A percentile compares a stretch with the other conserved stretches of the same genome.
phyloP scores from a whole-genome alignment of 75 land plant species.

The Pinus taeda region DNA sequence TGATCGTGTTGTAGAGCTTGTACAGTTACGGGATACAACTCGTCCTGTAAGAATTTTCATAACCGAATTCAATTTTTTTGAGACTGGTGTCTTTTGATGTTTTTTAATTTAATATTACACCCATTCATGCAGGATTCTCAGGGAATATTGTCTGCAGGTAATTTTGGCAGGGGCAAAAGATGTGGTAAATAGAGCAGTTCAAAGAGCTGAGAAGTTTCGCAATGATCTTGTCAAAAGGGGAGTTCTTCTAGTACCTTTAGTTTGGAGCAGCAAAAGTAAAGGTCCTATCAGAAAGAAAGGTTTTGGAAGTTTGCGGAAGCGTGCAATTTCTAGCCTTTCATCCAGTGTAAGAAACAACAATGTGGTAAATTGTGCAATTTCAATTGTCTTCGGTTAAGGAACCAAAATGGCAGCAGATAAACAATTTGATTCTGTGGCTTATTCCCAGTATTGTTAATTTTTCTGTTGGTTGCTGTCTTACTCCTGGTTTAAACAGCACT shows the following conservation, averaged over 20 bases:
- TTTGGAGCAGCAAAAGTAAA: conserved; percentile 56
- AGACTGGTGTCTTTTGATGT: background rate
- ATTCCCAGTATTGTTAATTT: background rate
- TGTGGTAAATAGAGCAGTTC: conserved; percentile 56
- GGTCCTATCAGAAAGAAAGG: conserved; percentile 61
- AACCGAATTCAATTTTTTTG: background rate
- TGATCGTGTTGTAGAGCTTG: conserved; percentile 85
- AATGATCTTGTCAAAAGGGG: conserved; percentile 83
- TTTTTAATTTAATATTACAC: background rate
- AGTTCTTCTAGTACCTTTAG: conserved; percentile 79
- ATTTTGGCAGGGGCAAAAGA: conserved; percentile 89
- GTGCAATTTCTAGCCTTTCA: conserved; percentile 56
- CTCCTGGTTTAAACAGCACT: background rate
- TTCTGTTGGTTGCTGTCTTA: background rate
- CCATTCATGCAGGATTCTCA: conserved; percentile 1
- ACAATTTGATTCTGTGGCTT: background rate
- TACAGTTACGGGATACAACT: conserved; percentile 73
- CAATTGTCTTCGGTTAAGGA: background rate
- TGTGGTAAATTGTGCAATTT: background rate
- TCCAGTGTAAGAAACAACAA: conserved; percentile 44
- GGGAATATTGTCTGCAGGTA: conserved; percentile 37
- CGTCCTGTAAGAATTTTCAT: conserved; percentile 70
- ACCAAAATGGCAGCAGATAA: background rate
- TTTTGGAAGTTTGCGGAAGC: conserved; percentile 56
- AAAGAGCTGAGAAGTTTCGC: conserved; percentile 78